A percentile compares a stretch with the other conserved stretches of the same genome.
Evolutionary conservation across 805 yeast genomes (phyloP).

Genomic region (Metschnikowia picachoensis): DNA sequence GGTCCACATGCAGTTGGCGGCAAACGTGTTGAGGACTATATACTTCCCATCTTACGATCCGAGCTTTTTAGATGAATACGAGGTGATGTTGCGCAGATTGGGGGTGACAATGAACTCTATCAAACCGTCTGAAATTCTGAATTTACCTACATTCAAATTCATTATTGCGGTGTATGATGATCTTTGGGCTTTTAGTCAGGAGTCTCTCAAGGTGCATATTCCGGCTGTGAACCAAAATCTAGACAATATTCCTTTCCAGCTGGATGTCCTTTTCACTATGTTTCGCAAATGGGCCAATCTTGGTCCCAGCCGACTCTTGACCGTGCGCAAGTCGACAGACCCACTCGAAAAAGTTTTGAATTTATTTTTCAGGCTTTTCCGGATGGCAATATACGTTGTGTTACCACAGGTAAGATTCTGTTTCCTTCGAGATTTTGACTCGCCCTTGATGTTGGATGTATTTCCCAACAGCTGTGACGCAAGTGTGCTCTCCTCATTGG

Average conservation of each 20-base stretch:
- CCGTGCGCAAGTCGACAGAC: slow-evolving; percentile 21
- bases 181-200: slow-evolving; percentile 22
- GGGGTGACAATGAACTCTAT: slow-evolving; percentile 14
- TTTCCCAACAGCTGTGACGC: slow-evolving; percentile 22
- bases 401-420: slow-evolving; percentile 40
- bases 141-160: slow-evolving; percentile 13
- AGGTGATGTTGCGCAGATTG: slow-evolving; percentile 22
- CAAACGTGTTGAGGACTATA: slow-evolving; percentile 30
- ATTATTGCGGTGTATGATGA: slow-evolving; percentile 22
- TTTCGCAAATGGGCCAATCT: slow-evolving; percentile 33
- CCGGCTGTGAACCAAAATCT: slow-evolving; percentile 26
- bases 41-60: slow-evolving; percentile 37
- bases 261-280: slow-evolving; percentile 33
- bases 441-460: slow-evolving; percentile 39
- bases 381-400: slow-evolving; percentile 32
- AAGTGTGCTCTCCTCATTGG: slow-evolving; percentile 24
- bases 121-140: slow-evolving; percentile 4
- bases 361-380: slow-evolving; percentile 30
- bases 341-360: slow-evolving; percentile 32
- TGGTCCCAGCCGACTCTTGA: slow-evolving; percentile 28
- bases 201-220: slow-evolving; percentile 24
- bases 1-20: slow-evolving; percentile 32
- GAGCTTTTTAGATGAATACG: slow-evolving; percentile 28
- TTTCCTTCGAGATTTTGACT: slow-evolving; percentile 38
- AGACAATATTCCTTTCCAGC: slow-evolving; percentile 27